Evolutionary conservation across 2,329 filamentous ascomycete genomes (phyloP).

Genomic region (Venturia carpophila): DNA sequence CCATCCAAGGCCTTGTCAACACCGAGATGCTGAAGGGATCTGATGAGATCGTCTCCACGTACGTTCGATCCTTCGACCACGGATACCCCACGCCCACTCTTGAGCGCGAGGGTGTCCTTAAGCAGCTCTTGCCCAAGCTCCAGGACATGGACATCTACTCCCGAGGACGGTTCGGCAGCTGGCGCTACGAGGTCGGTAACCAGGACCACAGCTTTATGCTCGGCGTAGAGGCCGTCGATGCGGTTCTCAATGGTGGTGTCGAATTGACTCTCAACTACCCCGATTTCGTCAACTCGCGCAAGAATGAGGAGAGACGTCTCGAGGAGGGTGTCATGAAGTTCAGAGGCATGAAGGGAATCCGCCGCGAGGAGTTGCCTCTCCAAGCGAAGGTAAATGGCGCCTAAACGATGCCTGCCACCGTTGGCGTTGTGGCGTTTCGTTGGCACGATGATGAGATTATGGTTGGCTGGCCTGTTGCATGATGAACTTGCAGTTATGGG

Average conservation of each 20-base stretch:
- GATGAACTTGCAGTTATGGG: not conserved
- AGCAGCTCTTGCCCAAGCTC: conserved; percentile 84
- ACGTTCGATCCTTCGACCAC: conserved; percentile 96
- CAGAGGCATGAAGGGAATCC: conserved; percentile 32
- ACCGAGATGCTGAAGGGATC: conserved; percentile 87
- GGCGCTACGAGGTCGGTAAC: conserved; percentile 96
- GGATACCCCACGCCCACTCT: conserved; percentile 93
- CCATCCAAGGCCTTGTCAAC: conserved; percentile 94
- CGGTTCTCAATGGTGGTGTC: conserved; percentile 79
- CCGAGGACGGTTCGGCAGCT: conserved; percentile 93
- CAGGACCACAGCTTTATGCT: conserved; percentile 98
- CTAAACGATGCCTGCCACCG: not conserved
- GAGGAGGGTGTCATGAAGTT: conserved; percentile 55
- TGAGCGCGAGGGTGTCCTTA: conserved; percentile 91
- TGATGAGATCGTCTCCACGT: conserved; percentile 96
- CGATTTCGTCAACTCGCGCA: conserved; percentile 80
- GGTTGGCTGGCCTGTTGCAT: not conserved
- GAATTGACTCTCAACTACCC: conserved; percentile 95
- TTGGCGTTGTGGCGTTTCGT: conserved; percentile 5
- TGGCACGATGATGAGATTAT: conserved; percentile 4
- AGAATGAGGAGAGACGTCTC: conserved; percentile 58
- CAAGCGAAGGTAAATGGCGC: not conserved
- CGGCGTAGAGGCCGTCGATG: conserved; percentile 85
- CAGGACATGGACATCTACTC: conserved; percentile 88
- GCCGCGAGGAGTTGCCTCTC: not conserved